Evolutionary conservation across 192 early-diverging fungal species (phyloP), one percentile per base, ranked within the genome.

Genomic region (Linnemannia schmuckeri): DNA sequence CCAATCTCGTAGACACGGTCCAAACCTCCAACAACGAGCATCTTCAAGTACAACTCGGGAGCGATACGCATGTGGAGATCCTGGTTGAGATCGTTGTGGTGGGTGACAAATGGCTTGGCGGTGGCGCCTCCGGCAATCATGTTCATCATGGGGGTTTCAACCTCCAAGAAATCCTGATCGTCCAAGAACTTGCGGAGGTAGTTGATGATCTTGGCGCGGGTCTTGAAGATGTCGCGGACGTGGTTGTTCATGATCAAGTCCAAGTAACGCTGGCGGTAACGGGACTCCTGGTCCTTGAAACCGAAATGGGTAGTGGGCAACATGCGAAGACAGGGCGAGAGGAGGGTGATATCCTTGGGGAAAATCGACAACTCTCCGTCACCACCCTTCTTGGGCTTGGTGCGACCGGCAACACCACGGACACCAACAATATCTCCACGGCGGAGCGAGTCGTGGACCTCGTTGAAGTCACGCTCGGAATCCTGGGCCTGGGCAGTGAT

Each of bases 71-170:
- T 98, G 88, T 97, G 99, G 87, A 99, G 92, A 82, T 99, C 98
- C 74, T 98, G 93, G 92, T 99, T 99, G 71, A 99, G 94, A 86
- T 99, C 98, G 90, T 99, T 99, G 94, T 99, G 99, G 89, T 99
- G 98, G 44, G 99, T 99, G 80, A 98, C 90, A 89, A 99, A 99
- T 33, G 99, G 99, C 92, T 98, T 98, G 82, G 99, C 99, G n/a
- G 98, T 98, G 70, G 99, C 98, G 76, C 99, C 98, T 87, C 96
- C 96, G 20, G 96, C 96, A 92, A 99, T 97, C 96, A 96, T 96
- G 93, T 98, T 98, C 97, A 99, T 99, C 97, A 99, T 99, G 46
- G 99, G 99, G n/a, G 99, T 99, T 89, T 99, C 99, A 70, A 99
- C 98, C 91, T 99, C 98, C 72, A 99, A 92, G 92, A 99, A 99